A percentile compares a stretch with the other conserved stretches of the same genome.
Conservation (phyloP, 2,329 filamentous ascomycete species). For the Didymella exigua region DNA sequence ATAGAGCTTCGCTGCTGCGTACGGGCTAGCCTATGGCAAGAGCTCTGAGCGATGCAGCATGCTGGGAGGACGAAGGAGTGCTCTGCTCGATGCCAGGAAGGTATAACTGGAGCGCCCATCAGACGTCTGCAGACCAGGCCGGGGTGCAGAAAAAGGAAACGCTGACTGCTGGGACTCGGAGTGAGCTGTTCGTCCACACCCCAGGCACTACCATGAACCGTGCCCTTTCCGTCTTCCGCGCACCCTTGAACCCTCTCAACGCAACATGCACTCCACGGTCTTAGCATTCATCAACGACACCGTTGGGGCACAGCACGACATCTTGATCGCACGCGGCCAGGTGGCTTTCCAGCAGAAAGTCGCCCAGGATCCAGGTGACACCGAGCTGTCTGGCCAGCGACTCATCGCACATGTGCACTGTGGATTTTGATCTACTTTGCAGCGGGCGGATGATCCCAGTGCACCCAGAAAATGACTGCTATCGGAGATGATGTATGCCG, state of each 20-base stretch:
- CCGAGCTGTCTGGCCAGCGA: neutral
- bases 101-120: slow-evolving; percentile 37
- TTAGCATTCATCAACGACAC: slow-evolving; percentile 19
- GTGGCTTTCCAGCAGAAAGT: neutral
- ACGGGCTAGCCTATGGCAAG: slow-evolving; percentile 36
- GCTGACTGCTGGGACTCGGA: slow-evolving; percentile 28
- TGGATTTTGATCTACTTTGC: slow-evolving; percentile 42
- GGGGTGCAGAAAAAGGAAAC: slow-evolving; percentile 38
- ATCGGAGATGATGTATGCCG: slow-evolving; percentile 26
- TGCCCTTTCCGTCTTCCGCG: slow-evolving; percentile 46
- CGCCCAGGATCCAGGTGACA: neutral
- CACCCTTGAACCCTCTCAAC: slow-evolving; percentile 28
- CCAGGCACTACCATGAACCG: slow-evolving; percentile 26
- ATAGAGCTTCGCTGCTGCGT: slow-evolving; percentile 31
- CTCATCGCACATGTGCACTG: slow-evolving; percentile 1
- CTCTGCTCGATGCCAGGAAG: slow-evolving; percentile 38
- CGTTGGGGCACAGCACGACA: slow-evolving; percentile 7
- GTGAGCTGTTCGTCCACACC: slow-evolving; percentile 24
- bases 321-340: slow-evolving; percentile 1
- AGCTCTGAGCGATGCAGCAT: slow-evolving; percentile 33
- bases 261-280: slow-evolving; percentile 31
- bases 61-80: slow-evolving; percentile 29
- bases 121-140: slow-evolving; percentile 24
- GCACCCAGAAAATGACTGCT: slow-evolving; percentile 24
- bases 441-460: slow-evolving; percentile 28